Base-by-base conservation (phyloP, 495 filamentous ascomycete species). In the Penicillium coprophilum region DNA sequence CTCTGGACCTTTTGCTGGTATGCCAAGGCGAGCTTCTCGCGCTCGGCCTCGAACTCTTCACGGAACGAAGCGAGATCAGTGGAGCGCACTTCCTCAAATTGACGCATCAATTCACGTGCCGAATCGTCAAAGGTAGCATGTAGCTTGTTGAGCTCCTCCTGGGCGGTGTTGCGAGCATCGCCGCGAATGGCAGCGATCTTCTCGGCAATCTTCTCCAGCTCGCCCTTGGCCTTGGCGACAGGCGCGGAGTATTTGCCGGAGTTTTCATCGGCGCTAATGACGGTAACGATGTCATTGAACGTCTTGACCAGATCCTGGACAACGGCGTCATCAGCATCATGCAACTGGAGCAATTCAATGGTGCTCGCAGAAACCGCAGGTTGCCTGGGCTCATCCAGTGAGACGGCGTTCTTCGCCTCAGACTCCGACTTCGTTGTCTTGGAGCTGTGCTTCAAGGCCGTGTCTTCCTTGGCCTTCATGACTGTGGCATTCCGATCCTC, bases 221-320 rank as follows among this genome's bases (percentile, higher is more conserved):
- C 88, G 24, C 79, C 77, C 78, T 96, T 96, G 47, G 92, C 94
- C 73, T 90, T 88, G 39, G 79, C 71, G 49, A 98, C 84, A 3
- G 90, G 86, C 19, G 80, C 76, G 34, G 80, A 82, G 72, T 92
- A 96, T 69, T 87, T 90, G 59, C 77, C 74, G 51, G 84, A 80
- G 53, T 87, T 84, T 50, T 74, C 74, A 63, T 96, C 92, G 51
- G 88, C 85, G 70, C 96, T 96, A 53, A 97, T 85, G 30, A 93
- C 88, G 2, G 88, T 85, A 68, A 98, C 96, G 68, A 98, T 87
- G 71, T 93, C 89, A 73, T 98, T 98, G 60, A 97, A 80, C 66
- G 94, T 91, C 75, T 89, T 93, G 52, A 94, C 88, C n/a, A 98
- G 77, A 66, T 97, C 90, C 72, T 96, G 91, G 5, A 97, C 89